Base-by-base conservation (phyloP, 1,139 yeast genomes). In the Suhomyces terraborum region DNA sequence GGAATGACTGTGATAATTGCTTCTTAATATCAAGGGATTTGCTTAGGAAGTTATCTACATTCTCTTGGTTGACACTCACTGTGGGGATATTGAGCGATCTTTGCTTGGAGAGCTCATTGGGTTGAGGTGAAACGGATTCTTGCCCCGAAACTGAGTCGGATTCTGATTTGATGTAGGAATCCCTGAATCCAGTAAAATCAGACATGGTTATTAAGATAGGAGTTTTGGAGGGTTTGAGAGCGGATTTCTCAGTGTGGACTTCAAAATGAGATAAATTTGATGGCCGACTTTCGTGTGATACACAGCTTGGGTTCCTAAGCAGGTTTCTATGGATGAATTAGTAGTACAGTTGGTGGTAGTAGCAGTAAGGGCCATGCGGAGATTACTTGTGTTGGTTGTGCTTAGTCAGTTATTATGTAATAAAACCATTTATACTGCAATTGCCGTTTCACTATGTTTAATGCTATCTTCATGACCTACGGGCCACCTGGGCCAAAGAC, bases 1-100 rank as follows among this genome's bases (percentile, higher is more conserved):
- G 62, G 36, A 71, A 58, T 20, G 75, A 68, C 49, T 69, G 76
- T 18, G 73, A 66, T 19, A 73, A 59, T 51, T 69, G 76, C 42
- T 62, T 66, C 49, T 67, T 69, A 46, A 69, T 67, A 47, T 69
- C 75, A 18, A 59, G 50, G 8, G 73, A 64, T 36, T 61, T 57
- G 44, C 65, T 59, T 32, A 64, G 55, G 14, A 67, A 51, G 13
- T 57, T 56, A 30, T 61, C 64, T n/a, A 58, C 55, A 24, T 57
- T 57, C 22, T 67, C 71, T n/a, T 51, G 51, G 34, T 61, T 64
- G 26, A 65, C 51, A 35, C 57, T 62, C 23, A 63, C 59, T 31
- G 55, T 58, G 17, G 71, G 68, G 20, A 64, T 55, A 18, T 56
- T 54, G 14, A 51, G 48, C 6, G 60, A 52, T 32, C 45, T 52